phyloP scores from a whole-genome alignment of 2,329 filamentous ascomycete species.

The Neonectria neomacrospora region DNA sequence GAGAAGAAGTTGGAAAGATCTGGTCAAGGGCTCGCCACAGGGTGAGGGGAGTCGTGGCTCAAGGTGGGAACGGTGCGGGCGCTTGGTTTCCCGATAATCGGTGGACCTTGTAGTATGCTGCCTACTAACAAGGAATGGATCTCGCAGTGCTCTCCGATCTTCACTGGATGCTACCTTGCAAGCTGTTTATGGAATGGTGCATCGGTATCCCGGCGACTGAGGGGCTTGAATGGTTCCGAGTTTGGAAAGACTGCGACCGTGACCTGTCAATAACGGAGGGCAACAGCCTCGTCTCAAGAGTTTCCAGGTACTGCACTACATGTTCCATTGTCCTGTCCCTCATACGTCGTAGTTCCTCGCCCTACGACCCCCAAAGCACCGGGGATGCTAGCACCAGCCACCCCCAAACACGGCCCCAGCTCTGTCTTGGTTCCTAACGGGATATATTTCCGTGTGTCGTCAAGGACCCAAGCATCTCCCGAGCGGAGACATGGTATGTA shows the following conservation, averaged over 20 bases:
- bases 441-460: neutral
- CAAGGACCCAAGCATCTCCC: neutral
- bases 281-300: neutral
- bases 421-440: neutral
- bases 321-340: neutral
- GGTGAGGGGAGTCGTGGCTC: neutral
- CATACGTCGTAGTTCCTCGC: neutral
- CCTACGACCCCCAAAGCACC: constrained; percentile 2
- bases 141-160: constrained; percentile 1
- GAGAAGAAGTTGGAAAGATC: constrained; percentile 48
- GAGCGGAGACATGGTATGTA: neutral
- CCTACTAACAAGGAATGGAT: neutral
- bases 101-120: neutral
- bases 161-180: constrained; percentile 1
- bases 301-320: neutral
- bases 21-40: constrained; percentile 1
- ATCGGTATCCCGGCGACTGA: neutral
- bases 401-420: constrained; percentile 1
- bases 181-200: constrained; percentile 4
- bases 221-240: neutral
- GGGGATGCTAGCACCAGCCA: neutral
- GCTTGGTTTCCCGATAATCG: neutral
- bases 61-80: neutral
- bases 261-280: neutral
- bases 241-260: neutral